A percentile compares a stretch with the other conserved stretches of the same genome.
Conservation (phyloP, 768 basidiomycete species). For the Rhizopogon vinicolor region DNA sequence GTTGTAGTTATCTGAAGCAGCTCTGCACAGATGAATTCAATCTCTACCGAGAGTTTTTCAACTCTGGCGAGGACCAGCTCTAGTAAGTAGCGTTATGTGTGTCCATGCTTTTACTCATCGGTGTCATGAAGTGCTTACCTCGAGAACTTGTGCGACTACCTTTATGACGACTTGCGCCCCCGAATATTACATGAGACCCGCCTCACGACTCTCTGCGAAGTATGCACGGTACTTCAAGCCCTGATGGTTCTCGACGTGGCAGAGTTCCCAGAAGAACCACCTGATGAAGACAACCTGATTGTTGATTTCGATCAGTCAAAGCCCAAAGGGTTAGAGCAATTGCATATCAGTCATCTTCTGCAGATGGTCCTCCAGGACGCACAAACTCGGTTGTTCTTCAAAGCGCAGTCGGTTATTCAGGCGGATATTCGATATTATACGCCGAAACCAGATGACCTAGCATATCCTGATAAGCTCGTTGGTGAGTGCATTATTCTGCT, state of each 20-base stretch:
- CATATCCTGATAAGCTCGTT: conserved; percentile 80
- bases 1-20: conserved; percentile 90
- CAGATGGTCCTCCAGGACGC: conserved; percentile 94
- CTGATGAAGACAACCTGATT: conserved; percentile 32
- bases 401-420: conserved; percentile 89
- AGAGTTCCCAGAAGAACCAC: conserved; percentile 25
- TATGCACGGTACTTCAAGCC: conserved; percentile 94
- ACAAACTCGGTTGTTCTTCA: conserved; percentile 93
- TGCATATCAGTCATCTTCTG: conserved; percentile 79
- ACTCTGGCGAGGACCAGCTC: conserved; percentile 71
- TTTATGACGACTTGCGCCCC: conserved; percentile 94
- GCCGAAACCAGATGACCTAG: conserved; percentile 74
- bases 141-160: conserved; percentile 86
- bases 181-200: conserved; percentile 92
- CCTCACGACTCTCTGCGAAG: conserved; percentile 84
- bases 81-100: conserved; percentile 45
- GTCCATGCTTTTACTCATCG: background rate
- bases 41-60: conserved; percentile 83
- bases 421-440: conserved; percentile 82
- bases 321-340: conserved; percentile 41
- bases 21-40: conserved; percentile 88
- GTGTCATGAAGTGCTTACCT: conserved; percentile 67
- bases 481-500: conserved; percentile 37
- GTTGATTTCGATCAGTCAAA: conserved; percentile 34
- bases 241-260: conserved; percentile 90